Base-by-base conservation (phyloP, 768 basidiomycete species). In the Trametes cinnabarina region DNA sequence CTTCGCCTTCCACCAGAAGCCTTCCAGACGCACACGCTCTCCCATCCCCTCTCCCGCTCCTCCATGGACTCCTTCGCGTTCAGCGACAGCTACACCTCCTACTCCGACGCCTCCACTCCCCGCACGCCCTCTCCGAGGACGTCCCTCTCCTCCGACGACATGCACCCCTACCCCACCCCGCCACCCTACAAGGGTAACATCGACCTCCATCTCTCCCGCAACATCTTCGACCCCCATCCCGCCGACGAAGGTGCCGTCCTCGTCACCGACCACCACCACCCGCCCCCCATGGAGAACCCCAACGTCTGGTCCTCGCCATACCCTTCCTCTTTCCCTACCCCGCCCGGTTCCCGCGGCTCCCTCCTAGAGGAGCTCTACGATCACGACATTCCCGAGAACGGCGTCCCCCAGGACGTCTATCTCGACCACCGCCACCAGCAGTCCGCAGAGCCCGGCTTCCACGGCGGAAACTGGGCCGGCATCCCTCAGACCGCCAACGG, bases 341-440 rank as follows among this genome's bases (percentile, higher is more conserved):
- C 68, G 57, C 72, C 68, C 65, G 63, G 66, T 47, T 76, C 77
- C 1, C 74, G 79, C 25, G 79, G 75, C 62, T 85, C 86, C 0
- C 79, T 90, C 34, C 80, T 90, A 40, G 80, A 83, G 56, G 88
- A 90, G 71, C 79, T 91, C 53, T 90, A 90, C 72, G 85, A 89
- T 53, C 74, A 76, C 48, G 81, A 86, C 63, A 63, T 77, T 42
- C 68, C 79, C 28, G 76, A 76, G 51, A 77, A 82, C 48, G 67
- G 68, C 44, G 74, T 74, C 47, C 63, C 65, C 44, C 63, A 60
- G 55, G 62, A 67, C 60, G 26, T 63, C 22, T 66, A 66, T 61
- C 55, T 64, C 49, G 62, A 68, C 50, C 65, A 64, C 43, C 63
- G 60, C 43, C 51, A 63, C 51, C 63, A 63, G 56, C 59, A 65